Percentiles rank a stretch among this genome's conserved stretches.
Conservation (phyloP, 1,284 basidiomycete genomes). For the Peniophora sp. region DNA sequence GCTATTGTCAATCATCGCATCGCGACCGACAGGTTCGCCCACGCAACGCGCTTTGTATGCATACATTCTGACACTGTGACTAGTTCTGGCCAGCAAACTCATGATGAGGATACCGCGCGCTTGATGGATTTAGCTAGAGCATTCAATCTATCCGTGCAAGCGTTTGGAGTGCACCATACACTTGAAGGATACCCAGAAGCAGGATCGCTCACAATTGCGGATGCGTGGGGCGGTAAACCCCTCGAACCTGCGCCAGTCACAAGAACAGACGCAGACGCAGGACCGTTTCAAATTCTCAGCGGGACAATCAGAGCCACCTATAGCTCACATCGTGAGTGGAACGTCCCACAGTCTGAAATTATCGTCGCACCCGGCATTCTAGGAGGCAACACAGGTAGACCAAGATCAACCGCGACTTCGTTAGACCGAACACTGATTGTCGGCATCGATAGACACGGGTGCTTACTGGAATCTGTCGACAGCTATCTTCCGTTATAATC, state of each 20-base stretch:
- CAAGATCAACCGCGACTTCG: not conserved
- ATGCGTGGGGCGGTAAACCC: conserved; percentile 31
- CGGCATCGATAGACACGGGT: conserved; percentile 27
- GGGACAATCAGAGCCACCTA: conserved; percentile 36
- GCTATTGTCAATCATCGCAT: conserved; percentile 49
- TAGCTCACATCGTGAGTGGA: not conserved
- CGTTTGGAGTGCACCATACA: conserved; percentile 29
- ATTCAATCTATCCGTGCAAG: conserved; percentile 37
- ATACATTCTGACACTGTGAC: too few relatives aligned
- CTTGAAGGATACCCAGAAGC: conserved; percentile 9
- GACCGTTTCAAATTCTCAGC: conserved; percentile 41
- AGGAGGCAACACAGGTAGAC: conserved; percentile 36
- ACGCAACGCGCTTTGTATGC: too few relatives aligned
- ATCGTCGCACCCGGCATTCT: conserved; percentile 44
- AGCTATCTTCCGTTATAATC: conserved; percentile 42
- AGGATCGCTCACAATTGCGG: conserved; percentile 31
- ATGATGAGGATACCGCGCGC: conserved; percentile 31
- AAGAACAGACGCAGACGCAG: conserved; percentile 32
- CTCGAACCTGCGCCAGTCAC: conserved; percentile 53
- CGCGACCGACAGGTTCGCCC: conserved; percentile 31
- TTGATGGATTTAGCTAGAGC: conserved; percentile 33
- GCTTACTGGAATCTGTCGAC: conserved; percentile 39
- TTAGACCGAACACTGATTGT: not conserved
- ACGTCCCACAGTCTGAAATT: conserved; percentile 15
- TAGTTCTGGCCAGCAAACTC: conserved; percentile 25